phyloP scores from a whole-genome alignment of 768 basidiomycete genomes.

The Boletus fagicola region DNA sequence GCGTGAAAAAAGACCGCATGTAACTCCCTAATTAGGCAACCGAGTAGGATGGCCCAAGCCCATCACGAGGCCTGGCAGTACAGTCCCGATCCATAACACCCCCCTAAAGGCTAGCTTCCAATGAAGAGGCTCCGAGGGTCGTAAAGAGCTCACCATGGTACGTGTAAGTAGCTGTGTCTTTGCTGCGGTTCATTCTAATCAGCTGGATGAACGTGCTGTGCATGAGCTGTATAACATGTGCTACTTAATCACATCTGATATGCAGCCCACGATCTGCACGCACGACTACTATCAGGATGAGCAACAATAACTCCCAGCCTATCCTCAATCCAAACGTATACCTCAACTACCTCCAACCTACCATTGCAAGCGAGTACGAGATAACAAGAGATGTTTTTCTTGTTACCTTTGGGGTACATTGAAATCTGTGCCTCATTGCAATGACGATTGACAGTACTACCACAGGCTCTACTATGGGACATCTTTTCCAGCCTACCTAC shows the following conservation, averaged over 20 bases:
- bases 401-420: slow-evolving; percentile 22
- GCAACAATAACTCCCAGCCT: not conserved
- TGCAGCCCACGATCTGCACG: not conserved
- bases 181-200: not conserved
- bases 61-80: not conserved
- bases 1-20: no score
- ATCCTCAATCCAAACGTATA: slow-evolving; percentile 25
- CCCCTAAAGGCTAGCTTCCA: not conserved
- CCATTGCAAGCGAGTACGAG: slow-evolving; percentile 20
- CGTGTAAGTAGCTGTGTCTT: not conserved
- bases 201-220: no score
- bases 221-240: no score
- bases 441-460: slow-evolving; percentile 1
- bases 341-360: slow-evolving; percentile 28
- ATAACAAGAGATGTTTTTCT: slow-evolving; percentile 17
- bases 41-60: not conserved
- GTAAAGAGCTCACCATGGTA: no score
- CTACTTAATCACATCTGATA: not conserved
- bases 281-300: slow-evolving; percentile 1
- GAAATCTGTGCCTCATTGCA: not conserved
- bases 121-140: not conserved
- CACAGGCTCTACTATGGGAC: slow-evolving; percentile 27
- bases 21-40: slow-evolving; percentile 6
- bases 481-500: slow-evolving; percentile 24
- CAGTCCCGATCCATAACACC: not conserved